A percentile compares a stretch with the other conserved stretches of the same genome.
These are phyloP conservation scores for Lignosus rhinocerotis DNA, from an alignment of 1,284 basidiomycete species.

Conservation along the genomic window DNA sequence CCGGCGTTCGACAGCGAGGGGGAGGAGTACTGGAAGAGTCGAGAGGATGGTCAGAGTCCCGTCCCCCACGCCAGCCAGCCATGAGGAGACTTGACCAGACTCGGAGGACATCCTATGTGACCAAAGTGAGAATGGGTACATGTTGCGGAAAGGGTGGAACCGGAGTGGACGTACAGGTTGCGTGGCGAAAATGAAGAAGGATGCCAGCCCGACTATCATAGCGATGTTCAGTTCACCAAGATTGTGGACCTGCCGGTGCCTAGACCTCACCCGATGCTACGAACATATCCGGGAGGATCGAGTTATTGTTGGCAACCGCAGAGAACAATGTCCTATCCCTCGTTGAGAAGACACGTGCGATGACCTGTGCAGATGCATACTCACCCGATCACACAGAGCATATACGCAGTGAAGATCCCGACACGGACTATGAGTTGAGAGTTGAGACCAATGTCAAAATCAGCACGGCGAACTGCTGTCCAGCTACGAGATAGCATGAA, in stretches of 20 bases:
- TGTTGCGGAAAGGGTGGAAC: background rate
- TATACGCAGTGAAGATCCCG: slow-evolving; percentile 25
- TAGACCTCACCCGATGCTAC: slow-evolving; percentile 26
- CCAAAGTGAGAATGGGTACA: background rate
- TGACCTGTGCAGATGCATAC: background rate
- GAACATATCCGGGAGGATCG: slow-evolving; percentile 29
- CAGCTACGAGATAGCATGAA: slow-evolving; percentile 18
- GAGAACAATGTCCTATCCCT: slow-evolving; percentile 19
- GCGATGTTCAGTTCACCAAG: background rate
- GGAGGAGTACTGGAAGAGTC: background rate
- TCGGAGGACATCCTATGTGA: slow-evolving; percentile 24
- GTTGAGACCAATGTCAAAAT: slow-evolving; percentile 13
- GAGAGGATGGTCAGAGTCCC: background rate
- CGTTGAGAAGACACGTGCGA: background rate
- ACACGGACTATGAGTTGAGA: slow-evolving; percentile 22
- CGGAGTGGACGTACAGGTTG: slow-evolving; percentile 22
- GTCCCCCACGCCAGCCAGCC: slow-evolving; percentile 5
- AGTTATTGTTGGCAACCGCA: slow-evolving; percentile 12
- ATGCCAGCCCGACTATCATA: slow-evolving; percentile 25
- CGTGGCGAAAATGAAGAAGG: slow-evolving; percentile 30
- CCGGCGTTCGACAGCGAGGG: slow-evolving; percentile 4
- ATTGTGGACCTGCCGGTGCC: background rate
- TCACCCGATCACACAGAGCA: slow-evolving; percentile 26
- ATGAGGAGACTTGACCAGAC: slow-evolving; percentile 23
- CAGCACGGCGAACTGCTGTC: slow-evolving; percentile 18